Evolutionary conservation across 164 flowering plant species (phyloP).

Genomic region (Vitis rotundifolia): DNA sequence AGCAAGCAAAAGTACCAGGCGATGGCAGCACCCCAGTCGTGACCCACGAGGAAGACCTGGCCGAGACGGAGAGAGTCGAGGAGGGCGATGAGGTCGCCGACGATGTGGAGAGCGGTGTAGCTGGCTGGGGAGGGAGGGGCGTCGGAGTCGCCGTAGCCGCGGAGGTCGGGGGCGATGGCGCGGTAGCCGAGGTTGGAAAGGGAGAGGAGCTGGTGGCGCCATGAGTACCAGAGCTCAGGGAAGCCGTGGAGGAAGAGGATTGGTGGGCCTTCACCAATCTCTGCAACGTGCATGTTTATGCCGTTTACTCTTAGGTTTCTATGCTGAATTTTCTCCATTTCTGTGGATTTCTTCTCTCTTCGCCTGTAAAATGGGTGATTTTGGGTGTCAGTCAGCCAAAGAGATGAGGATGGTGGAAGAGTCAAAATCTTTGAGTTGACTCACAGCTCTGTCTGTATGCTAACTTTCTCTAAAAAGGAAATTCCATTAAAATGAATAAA

Average conservation of each 20-base stretch:
- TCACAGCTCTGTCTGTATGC: too few relatives aligned
- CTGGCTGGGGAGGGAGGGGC: conserved; percentile 44
- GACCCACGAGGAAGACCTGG: conserved; percentile 63
- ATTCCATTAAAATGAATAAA: too few relatives aligned
- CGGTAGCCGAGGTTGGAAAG: conserved; percentile 59
- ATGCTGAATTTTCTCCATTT: conserved; percentile 43
- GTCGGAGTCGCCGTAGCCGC: conserved; percentile 79
- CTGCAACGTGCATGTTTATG: conserved; percentile 59
- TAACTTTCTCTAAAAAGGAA: too few relatives aligned
- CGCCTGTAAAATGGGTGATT: too few relatives aligned
- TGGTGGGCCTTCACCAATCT: conserved; percentile 48
- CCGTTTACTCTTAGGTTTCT: conserved; percentile 41
- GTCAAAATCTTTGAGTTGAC: too few relatives aligned
- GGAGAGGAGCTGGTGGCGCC: conserved; percentile 65
- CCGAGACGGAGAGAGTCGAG: conserved; percentile 53
- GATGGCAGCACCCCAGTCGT: conserved; percentile 72
- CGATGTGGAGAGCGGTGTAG: conserved; percentile 57
- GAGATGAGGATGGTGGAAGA: too few relatives aligned
- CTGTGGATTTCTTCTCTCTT: neutral
- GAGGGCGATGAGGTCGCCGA: conserved; percentile 68
- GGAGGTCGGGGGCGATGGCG: conserved; percentile 72
- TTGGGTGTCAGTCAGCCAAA: too few relatives aligned
- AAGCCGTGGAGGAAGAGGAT: conserved; percentile 69
- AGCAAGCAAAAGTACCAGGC: conserved; percentile 67
- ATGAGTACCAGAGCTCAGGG: conserved; percentile 69